Base-by-base conservation (phyloP, 768 basidiomycete genomes). In the Serendipita sp. region DNA sequence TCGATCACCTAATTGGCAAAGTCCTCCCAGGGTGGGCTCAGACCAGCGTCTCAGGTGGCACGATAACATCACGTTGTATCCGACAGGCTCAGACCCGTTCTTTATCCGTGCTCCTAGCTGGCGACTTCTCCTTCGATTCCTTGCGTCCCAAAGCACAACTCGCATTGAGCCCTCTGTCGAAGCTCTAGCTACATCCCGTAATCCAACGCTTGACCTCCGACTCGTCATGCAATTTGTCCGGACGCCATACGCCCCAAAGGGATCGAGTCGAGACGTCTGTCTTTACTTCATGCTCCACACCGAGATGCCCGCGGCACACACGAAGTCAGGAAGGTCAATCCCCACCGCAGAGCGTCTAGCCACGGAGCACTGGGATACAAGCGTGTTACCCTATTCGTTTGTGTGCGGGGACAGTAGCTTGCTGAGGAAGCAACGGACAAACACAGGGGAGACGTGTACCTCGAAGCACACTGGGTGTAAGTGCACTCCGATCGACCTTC, bases 141-240 rank as follows among this genome's bases (percentile, higher is more conserved):
- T 58, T 22, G 53, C 53, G 20, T 30, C 53, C 17, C 53, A 58
- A 33, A 58, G 53, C 53, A 58, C 17, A 4, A 28, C 33, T 34
- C 53, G 53, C 4, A 58, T 58, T 20, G 53, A 58, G 30, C 53
- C 53, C 5, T 58, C 53, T 9, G 53, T 58, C 22, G 53, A 58
- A 31, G 53, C 53, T 4, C 26, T 58, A 9, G 53, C 53, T 20
- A 33, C 30, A 24, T 58, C 53, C 24, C 53, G 53, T 24, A 58
- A 22, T n/a, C 53, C 53, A n/a, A 58, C 53, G 4, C 17, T 58
- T n/a, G 53, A 58, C n/a, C 53, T 58, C 53, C 53, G 53, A 9
- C 53, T 58, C 11, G 53, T 58, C 26, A 24, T 58, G 13, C 53
- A 58, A 58, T 58, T 58, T 58, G 53, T 34, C 9, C 53, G 26